Base-by-base conservation (phyloP, 192 early-diverging fungal genomes). In the Phycomyces nitens region DNA sequence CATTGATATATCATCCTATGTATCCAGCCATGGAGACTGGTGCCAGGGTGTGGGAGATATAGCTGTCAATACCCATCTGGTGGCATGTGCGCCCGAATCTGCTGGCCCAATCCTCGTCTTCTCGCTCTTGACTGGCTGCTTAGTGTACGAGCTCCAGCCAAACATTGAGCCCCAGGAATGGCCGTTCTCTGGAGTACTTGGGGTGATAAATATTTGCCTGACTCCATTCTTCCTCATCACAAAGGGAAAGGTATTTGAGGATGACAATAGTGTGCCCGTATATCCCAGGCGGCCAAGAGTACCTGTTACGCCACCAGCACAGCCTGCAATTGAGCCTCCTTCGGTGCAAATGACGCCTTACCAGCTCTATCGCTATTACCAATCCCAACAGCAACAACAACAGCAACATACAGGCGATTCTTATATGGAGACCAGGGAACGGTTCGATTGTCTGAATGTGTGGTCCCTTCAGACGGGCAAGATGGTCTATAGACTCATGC, bases 401-500 rank as follows among this genome's bases (percentile, higher is more conserved):
- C 43, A 50, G 15, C 42, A 60, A 39, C 27, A 21, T 34, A 38
- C 16, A 20, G 38, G 47, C 51, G 26, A 38, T 18, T 22, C 1
- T 49, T 44, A 1, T 39, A 29, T 5, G 58, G n/a, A 62, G 24
- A 9, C 0, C 9, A 44, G 0, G 58, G 62, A 16, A 40, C 12
- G 29, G 3, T 34, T 47, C 5, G 66, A 66, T 14, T 82, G 77
- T 50, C 66, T 82, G 0, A 76, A 82, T 64, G 77, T 82, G 1
- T 82, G 80, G 80, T 73, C 77, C 43, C 44, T 82, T 7, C 62
- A 67, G 8, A 82, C 75, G 0, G 80, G 77, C 1, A 41, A 75
- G 4, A 27, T 75, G 14, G 53, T 71, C 0, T 79, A 77, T 56
- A 73, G 73, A 15, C 62, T 82, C 0, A 71, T 77, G 4, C 77